These are phyloP conservation scores for Arthrobotrys sphaeroides DNA, from an alignment of 2,329 filamentous ascomycete species.

Conservation along the genomic window DNA sequence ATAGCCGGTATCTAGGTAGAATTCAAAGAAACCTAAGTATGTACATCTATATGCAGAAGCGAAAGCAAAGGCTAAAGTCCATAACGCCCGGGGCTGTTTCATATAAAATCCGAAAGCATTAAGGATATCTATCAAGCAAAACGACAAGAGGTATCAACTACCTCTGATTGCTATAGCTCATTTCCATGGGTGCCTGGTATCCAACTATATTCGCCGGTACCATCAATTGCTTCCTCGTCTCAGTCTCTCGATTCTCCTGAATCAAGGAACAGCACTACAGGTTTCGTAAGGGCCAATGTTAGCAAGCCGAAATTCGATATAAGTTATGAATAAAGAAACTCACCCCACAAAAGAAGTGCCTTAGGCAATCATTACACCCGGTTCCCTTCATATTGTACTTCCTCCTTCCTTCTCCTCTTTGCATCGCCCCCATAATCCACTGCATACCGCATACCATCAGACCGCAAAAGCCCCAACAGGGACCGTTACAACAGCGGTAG, in stretches of 20 bases:
- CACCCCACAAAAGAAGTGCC: constrained; percentile 65
- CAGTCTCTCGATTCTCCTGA: constrained; percentile 64
- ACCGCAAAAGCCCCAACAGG: constrained; percentile 60
- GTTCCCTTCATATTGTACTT: constrained; percentile 67
- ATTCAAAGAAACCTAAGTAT: no score
- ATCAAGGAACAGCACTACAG: constrained; percentile 67
- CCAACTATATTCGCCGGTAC: not conserved
- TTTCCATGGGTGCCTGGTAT: not conserved
- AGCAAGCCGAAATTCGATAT: not conserved
- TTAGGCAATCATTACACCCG: constrained; percentile 65
- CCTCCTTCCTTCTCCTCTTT: constrained; percentile 67
- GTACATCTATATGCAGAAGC: no score
- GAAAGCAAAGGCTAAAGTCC: no score
- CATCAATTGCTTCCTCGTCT: constrained; percentile 12
- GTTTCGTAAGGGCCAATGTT: not conserved
- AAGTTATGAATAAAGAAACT: not conserved
- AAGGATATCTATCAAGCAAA: no score
- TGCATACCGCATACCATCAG: constrained; percentile 58
- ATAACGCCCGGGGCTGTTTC: no score
- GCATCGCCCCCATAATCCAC: constrained; percentile 65
- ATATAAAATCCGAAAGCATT: not conserved
- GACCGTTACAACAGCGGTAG: constrained; percentile 40
- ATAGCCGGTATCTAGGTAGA: no score
- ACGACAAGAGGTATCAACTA: not conserved
- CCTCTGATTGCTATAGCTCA: not conserved